Evolutionary conservation across 2,329 filamentous ascomycete species (phyloP), one percentile per base, ranked within the genome.

Genomic region (Nothopassalora personata): DNA sequence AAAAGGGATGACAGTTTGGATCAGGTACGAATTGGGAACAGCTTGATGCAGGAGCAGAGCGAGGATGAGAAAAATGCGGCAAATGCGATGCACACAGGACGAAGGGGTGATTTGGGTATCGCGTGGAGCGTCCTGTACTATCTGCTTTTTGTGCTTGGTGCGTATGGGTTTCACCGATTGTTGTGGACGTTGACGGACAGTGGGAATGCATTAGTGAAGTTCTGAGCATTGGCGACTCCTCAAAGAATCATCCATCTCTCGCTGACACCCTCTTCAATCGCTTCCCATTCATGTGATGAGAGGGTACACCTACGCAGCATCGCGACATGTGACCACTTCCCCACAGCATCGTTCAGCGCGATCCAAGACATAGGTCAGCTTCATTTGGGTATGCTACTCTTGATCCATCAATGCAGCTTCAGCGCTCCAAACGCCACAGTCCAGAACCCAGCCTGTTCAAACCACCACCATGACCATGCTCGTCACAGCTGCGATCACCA

Each of bases 61-160:
- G 28, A 55, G 63, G 67, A 74, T 52, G 76, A 76, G 54, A 79
- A 79, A 66, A 68, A 56, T 58, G 63, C 73, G 59, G 65, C 64
- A 2, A 68, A 72, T 28, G 59, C 61, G 28, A 57, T 54, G 13
- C 63, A 58, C 7, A 55, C 60, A 27, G 63, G 23, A 23, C 23
- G 70, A 33, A 62, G 66, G 13, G 61, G 70, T 31, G 71, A 64
- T 18, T 69, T 80, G 67, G 75, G 74, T 23, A 68, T 82, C 31
- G 72, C 69, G 1, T 96, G 89, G 89, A 93, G 89, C 0, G 74
- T 88, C 3, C 78, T 83, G 1, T 97, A 97, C 72, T 97, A 97
- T 72, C 58, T 82, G 1, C 74, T 97, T 48, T 80, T 97, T 1
- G 77, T 94, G 1, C 79, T 74, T 0, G 94, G 94, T 1, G 85